Base-by-base conservation (phyloP, 805 yeast species). In the Jamesozyma lodderae region DNA sequence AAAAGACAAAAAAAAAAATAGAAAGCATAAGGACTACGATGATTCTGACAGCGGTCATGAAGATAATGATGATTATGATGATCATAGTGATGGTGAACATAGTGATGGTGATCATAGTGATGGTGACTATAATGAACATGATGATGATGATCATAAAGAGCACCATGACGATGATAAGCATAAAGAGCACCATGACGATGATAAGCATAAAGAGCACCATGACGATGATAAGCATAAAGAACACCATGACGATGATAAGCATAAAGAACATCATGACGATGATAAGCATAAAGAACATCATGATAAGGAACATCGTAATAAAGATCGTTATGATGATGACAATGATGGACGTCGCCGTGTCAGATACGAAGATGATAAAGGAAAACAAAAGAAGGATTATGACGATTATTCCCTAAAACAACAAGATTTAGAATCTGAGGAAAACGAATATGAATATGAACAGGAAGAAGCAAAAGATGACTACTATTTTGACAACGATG, bases 31-130 rank as follows among this genome's bases (percentile, higher is more conserved):
- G 18, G 16, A 30, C 9, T 22, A 19, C 19, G 22, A 30, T 16
- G 22, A 17, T 11, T 17, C 9, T 30, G 22, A 16, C 10, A 11
- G 19, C 22, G 33, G 19, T 15, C 7, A 16, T 6, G 33, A 15
- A 18, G 23, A 40, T 28, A 13, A 44, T 23, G 25, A 29, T 5
- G 33, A 17, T 2, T n/a, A 34, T 23, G 17, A 30, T 13, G 30
- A 10, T 22, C 28, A 36, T n/a, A 18, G 9, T 19, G 36, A 29
- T 3, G 22, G 31, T 3, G 26, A 25, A 15, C 8, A 11, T 3
- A 19, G 21, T 3, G 31, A 31, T 14, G 26, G 21, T 16, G 23
- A 20, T 11, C 21, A 36, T 11, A 30, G 22, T 14, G 31, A 32
- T 4, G 31, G n/a, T 15, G 23, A 27, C 24, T 21, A 14, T 26